These are phyloP conservation scores for Apium graveolens DNA, from an alignment of 129 eudicot genomes.

Conservation along the genomic window DNA sequence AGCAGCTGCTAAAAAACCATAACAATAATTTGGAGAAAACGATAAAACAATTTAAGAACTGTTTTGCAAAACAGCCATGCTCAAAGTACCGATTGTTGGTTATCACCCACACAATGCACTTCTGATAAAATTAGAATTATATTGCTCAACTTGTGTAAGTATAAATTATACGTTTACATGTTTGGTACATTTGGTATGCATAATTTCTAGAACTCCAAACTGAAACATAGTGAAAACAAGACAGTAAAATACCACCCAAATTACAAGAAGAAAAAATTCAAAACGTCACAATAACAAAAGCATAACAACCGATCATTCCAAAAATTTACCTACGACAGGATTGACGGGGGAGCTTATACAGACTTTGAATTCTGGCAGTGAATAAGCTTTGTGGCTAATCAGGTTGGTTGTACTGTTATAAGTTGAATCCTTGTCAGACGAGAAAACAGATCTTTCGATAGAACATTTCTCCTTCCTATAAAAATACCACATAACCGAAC, in stretches of 20 bases:
- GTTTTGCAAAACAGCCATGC: background rate
- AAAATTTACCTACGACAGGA: conserved; percentile 40
- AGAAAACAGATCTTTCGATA: conserved; percentile 34
- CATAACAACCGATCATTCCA: background rate
- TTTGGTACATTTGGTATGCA: background rate
- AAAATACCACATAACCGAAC: conserved; percentile 43
- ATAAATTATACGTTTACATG: background rate
- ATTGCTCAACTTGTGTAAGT: background rate
- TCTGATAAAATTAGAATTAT: background rate
- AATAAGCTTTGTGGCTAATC: conserved; percentile 49
- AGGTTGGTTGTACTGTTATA: conserved; percentile 63
- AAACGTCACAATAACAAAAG: background rate
- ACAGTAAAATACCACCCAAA: background rate
- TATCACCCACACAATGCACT: background rate
- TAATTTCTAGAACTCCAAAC: background rate
- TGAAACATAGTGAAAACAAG: background rate
- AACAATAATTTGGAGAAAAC: too few species aligned
- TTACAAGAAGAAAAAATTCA: background rate
- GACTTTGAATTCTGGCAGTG: conserved; percentile 35
- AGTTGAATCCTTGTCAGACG: conserved; percentile 60
- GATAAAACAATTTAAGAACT: too few species aligned
- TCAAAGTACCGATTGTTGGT: background rate
- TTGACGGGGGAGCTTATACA: conserved; percentile 34
- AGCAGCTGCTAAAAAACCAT: too few species aligned
- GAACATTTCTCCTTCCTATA: conserved; percentile 38